Percentiles rank a stretch among this genome's conserved stretches.
Conservation (phyloP, 495 filamentous ascomycete species). For the Lophium mytilinum region DNA sequence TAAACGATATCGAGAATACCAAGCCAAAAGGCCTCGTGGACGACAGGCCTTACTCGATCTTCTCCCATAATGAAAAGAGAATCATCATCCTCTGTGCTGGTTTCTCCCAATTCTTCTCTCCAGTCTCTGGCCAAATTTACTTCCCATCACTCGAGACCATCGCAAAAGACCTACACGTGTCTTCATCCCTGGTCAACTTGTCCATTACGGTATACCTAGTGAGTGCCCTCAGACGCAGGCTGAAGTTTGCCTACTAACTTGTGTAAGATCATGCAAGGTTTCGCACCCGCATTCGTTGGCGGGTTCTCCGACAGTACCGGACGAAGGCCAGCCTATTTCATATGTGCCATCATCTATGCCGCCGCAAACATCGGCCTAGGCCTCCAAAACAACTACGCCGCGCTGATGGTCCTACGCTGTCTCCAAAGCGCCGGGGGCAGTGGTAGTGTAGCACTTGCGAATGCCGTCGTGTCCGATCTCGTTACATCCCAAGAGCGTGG, state of each 20-base stretch:
- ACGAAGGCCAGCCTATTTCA: constrained; percentile 35
- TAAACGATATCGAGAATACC: not conserved
- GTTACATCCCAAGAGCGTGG: constrained; percentile 30
- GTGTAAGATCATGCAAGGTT: constrained; percentile 41
- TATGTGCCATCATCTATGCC: constrained; percentile 36
- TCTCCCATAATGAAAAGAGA: constrained; percentile 47
- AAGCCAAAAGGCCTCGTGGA: too few species aligned
- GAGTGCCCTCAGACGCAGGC: not conserved
- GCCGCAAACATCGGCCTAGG: constrained; percentile 37
- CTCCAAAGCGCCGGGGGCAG: constrained; percentile 30
- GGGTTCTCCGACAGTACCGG: constrained; percentile 41
- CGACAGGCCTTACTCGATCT: constrained; percentile 36
- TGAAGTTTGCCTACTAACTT: not conserved
- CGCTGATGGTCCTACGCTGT: constrained; percentile 26
- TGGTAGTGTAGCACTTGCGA: constrained; percentile 30
- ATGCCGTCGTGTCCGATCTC: constrained; percentile 34
- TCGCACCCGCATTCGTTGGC: constrained; percentile 42
- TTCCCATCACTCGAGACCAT: constrained; percentile 61
- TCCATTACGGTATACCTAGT: constrained; percentile 31
- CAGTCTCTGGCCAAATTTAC: constrained; percentile 74
- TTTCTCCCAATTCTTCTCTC: constrained; percentile 58
- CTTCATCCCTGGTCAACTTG: constrained; percentile 51
- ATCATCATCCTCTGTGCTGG: constrained; percentile 58
- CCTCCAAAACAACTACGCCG: constrained; percentile 29
- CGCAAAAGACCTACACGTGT: constrained; percentile 48